These are phyloP conservation scores for Quercus phellos DNA, from an alignment of 331 rosid genomes.

Conservation along the genomic window DNA sequence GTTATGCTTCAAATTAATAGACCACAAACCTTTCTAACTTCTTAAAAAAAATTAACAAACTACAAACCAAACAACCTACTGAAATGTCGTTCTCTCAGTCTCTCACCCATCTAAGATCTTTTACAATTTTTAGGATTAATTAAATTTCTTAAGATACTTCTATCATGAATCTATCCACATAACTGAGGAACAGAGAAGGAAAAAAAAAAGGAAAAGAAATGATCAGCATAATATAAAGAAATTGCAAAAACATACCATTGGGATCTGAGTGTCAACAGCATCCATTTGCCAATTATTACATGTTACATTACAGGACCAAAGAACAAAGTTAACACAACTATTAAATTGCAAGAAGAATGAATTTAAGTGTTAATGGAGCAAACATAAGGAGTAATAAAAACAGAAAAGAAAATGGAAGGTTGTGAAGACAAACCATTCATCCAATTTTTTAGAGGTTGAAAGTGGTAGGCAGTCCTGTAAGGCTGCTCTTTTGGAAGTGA, in stretches of 20 bases:
- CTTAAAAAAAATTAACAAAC: too few species aligned
- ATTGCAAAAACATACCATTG: neutral
- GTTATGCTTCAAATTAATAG: too few species aligned
- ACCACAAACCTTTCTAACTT: too few species aligned
- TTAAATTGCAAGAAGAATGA: neutral
- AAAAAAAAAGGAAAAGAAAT: neutral
- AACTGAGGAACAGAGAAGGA: neutral
- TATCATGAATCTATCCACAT: too few species aligned
- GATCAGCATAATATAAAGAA: neutral
- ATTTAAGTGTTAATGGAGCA: too few species aligned
- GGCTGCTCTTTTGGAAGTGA: neutral
- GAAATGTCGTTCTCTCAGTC: too few species aligned
- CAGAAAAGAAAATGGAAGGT: neutral
- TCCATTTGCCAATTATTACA: neutral
- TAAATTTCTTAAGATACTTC: too few species aligned
- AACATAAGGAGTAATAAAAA: too few species aligned
- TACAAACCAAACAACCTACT: too few species aligned
- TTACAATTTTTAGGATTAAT: too few species aligned
- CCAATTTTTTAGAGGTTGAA: conserved; percentile 24
- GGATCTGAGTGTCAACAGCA: neutral
- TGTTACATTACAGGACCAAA: neutral
- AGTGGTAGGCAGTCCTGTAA: conserved; percentile 25
- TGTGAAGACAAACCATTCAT: conserved; percentile 15
- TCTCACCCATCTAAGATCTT: too few species aligned
- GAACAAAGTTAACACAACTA: neutral